Conservation (phyloP, 306 rosid genomes). For the Sesbania bispinosa region DNA sequence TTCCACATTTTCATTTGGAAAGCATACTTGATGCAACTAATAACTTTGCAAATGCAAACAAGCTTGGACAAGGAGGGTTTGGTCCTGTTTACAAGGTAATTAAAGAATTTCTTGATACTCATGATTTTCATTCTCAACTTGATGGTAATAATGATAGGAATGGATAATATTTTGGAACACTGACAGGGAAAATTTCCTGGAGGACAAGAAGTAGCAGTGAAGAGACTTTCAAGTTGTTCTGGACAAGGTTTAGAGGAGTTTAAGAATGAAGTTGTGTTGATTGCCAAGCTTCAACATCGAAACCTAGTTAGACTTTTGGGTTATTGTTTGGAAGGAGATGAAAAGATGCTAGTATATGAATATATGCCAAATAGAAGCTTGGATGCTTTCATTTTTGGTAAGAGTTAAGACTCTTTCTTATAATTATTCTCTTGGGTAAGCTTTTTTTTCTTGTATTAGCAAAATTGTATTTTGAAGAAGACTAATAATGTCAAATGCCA, state of each 20-base stretch:
- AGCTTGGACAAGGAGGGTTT: slow-evolving; percentile 84
- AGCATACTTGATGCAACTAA: slow-evolving; percentile 55
- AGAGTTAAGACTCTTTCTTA: slow-evolving; percentile 12
- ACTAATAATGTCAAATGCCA: slow-evolving; percentile 5
- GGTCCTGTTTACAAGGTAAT: slow-evolving; percentile 74
- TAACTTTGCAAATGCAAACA: slow-evolving; percentile 52
- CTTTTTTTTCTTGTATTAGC: neutral
- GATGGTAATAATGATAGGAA: neutral
- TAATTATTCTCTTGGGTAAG: neutral
- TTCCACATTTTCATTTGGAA: slow-evolving; percentile 63
- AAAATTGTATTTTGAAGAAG: neutral
- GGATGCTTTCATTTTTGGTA: slow-evolving; percentile 75
- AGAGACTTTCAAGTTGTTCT: slow-evolving; percentile 78
- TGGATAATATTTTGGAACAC: neutral
- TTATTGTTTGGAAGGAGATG: slow-evolving; percentile 73
- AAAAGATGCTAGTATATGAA: slow-evolving; percentile 72
- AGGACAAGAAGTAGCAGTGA: slow-evolving; percentile 69
- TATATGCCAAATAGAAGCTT: slow-evolving; percentile 78
- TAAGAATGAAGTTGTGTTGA: slow-evolving; percentile 72
- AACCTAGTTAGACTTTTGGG: slow-evolving; percentile 79
- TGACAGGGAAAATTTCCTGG: slow-evolving; percentile 57
- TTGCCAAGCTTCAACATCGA: slow-evolving; percentile 79
- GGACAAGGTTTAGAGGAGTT: slow-evolving; percentile 81
- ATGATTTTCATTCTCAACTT: neutral
- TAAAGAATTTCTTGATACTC: neutral